These are phyloP conservation scores for Chamaecyparis obtusa DNA, from an alignment of 75 land plant species.

Conservation along the genomic window DNA sequence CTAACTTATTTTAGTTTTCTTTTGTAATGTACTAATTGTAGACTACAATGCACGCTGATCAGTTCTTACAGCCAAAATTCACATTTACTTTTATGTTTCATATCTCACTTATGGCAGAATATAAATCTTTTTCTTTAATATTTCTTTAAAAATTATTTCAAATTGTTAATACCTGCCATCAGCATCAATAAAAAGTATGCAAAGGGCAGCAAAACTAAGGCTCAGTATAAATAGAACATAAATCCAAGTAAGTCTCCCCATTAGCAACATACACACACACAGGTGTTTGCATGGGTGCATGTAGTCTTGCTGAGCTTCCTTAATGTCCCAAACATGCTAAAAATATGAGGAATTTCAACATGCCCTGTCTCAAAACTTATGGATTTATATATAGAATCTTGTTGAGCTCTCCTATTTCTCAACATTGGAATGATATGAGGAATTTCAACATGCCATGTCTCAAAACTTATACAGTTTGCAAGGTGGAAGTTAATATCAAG, in stretches of 20 bases:
- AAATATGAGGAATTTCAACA: neutral
- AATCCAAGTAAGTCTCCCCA: neutral
- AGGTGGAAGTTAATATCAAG: neutral
- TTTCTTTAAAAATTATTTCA: neutral
- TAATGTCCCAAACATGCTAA: neutral
- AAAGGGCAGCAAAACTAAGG: neutral
- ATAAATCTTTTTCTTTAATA: neutral
- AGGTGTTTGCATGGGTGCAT: neutral
- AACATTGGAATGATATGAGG: neutral
- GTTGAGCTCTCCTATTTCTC: neutral
- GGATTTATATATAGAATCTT: neutral
- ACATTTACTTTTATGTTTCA: neutral
- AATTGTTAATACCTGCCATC: neutral
- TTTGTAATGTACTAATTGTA: neutral
- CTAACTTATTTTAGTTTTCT: neutral
- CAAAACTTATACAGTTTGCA: neutral
- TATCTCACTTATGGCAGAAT: neutral
- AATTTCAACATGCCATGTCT: neutral
- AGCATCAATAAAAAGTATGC: neutral
- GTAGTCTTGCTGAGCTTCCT: neutral
- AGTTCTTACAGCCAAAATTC: neutral
- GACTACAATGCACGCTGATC: neutral
- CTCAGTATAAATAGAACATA: neutral
- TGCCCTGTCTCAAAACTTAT: neutral
- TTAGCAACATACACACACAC: neutral